Evolutionary conservation across 768 basidiomycete species (phyloP), one percentile per base, ranked within the genome.

Genomic region (Boletus barrowsii): DNA sequence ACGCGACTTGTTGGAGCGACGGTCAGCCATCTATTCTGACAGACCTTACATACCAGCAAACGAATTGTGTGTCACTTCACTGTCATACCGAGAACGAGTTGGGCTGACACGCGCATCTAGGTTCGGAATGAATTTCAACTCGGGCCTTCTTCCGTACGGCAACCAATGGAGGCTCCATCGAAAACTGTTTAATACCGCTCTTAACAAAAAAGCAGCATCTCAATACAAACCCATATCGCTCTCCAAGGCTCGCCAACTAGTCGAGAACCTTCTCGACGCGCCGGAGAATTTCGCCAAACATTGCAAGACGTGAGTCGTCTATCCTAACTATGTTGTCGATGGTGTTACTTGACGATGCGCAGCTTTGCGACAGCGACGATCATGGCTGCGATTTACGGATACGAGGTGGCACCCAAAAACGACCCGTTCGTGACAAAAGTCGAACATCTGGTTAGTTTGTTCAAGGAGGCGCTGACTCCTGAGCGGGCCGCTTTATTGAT

Each of bases 81-180:
- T 39, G 36, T 39, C 22, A 18, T 26, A 22, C 43, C 9, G 17
- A 44, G 17, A 11, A 40, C 3, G 18, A 26, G 3, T 29, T 7
- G 1, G 15, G 30, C 14, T 54, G 49, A 62, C 15, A 18, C 3
- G 24, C 10, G 1, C 15, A 17, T 36, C 14, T 49, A 70, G 68
- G 24, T 65, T 71, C 45, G 69, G 69, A 17, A 56, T 71, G 55
- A 59, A 70, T 42, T 73, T 73, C 36, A 60, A 54, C 46, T 63
- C 66, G 33, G 62, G 51, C 1, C 51, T 71, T 39, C 52, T 73
- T 35, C 62, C 60, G 11, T 71, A 72, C n/a, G 68, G 72, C 20
- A 44, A 54, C 42, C 18, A 24, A 26, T 73, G 69, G 72, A 59
- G 61, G 32, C 57, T 55, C 6, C 72, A 73, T 32, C 69, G 72